These are phyloP conservation scores for Yamadazyma diospyri DNA, from an alignment of 1,139 yeast species.

Conservation along the genomic window DNA sequence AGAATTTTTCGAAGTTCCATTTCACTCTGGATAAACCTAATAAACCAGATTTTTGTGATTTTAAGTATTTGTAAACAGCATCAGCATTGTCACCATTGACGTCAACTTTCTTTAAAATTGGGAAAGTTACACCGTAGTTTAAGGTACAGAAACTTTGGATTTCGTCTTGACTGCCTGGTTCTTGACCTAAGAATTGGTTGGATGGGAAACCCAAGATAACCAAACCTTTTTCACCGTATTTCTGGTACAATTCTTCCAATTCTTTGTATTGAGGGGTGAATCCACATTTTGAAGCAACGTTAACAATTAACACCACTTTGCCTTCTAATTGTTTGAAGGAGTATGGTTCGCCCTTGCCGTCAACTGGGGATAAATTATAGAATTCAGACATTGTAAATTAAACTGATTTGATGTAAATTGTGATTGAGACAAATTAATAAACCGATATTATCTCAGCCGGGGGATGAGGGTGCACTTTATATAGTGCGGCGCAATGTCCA, in stretches of 20 bases:
- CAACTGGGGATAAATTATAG: slow-evolving; percentile 40
- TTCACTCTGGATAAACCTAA: slow-evolving; percentile 45
- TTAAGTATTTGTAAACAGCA: slow-evolving; percentile 77
- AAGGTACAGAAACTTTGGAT: slow-evolving; percentile 37
- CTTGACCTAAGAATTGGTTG: slow-evolving; percentile 61
- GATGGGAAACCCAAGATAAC: slow-evolving; percentile 87
- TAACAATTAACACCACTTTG: slow-evolving; percentile 86
- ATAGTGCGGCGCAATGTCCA: too few species aligned
- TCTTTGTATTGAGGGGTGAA: slow-evolving; percentile 80
- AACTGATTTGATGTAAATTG: background rate
- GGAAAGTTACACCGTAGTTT: slow-evolving; percentile 69
- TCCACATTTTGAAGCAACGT: slow-evolving; percentile 91
- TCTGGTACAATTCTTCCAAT: slow-evolving; percentile 76
- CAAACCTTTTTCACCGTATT: slow-evolving; percentile 72
- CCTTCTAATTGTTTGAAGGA: slow-evolving; percentile 73
- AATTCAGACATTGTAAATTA: slow-evolving; percentile 28
- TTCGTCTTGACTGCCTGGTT: slow-evolving; percentile 42
- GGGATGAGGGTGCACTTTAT: too few species aligned
- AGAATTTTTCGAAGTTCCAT: slow-evolving; percentile 52
- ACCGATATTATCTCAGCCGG: too few species aligned
- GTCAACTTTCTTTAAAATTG: slow-evolving; percentile 78
- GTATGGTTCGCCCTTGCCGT: slow-evolving; percentile 54
- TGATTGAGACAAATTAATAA: too few species aligned
- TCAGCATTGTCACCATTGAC: slow-evolving; percentile 84
- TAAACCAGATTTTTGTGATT: slow-evolving; percentile 45